phyloP scores from a whole-genome alignment of 2,329 filamentous ascomycete genomes.

The Bisporella sp. region DNA sequence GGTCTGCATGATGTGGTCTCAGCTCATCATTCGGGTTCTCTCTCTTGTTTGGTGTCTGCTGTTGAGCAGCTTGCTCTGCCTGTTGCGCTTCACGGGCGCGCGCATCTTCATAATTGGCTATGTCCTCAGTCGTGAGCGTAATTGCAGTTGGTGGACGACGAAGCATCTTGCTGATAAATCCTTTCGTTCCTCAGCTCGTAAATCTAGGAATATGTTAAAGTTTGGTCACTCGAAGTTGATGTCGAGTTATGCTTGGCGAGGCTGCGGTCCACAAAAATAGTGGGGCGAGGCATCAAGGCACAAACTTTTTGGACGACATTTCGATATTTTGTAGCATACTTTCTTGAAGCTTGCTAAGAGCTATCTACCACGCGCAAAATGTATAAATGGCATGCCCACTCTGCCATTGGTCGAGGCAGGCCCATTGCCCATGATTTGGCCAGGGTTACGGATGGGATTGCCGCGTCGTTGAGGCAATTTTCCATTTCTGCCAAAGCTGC shows the following conservation, averaged over 20 bases:
- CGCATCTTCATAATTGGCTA: constrained; percentile 62
- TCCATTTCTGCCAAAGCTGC: constrained; percentile 19
- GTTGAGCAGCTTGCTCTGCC: constrained; percentile 19
- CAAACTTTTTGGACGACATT: not conserved
- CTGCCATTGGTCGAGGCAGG: constrained; percentile 24
- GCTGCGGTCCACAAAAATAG: not conserved
- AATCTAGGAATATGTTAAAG: not conserved
- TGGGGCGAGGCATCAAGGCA: constrained; percentile 6
- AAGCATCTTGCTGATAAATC: constrained; percentile 42
- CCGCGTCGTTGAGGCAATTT: constrained; percentile 26
- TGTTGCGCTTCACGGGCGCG: constrained; percentile 33
- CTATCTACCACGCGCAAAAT: constrained; percentile 16
- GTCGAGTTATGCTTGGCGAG: not conserved
- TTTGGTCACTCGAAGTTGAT: not conserved
- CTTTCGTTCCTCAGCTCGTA: not conserved
- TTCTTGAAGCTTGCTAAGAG: not conserved
- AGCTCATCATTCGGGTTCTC: constrained; percentile 15
- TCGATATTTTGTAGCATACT: not conserved
- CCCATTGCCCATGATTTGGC: constrained; percentile 21
- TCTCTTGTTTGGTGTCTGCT: constrained; percentile 12
- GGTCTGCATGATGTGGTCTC: constrained; percentile 11
- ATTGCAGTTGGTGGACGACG: constrained; percentile 62
- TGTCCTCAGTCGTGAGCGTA: constrained; percentile 61
- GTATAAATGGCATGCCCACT: constrained; percentile 29
- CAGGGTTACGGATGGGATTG: constrained; percentile 25